Base-by-base conservation (phyloP, 2,329 filamentous ascomycete genomes). In the Gremmenia infestans region DNA sequence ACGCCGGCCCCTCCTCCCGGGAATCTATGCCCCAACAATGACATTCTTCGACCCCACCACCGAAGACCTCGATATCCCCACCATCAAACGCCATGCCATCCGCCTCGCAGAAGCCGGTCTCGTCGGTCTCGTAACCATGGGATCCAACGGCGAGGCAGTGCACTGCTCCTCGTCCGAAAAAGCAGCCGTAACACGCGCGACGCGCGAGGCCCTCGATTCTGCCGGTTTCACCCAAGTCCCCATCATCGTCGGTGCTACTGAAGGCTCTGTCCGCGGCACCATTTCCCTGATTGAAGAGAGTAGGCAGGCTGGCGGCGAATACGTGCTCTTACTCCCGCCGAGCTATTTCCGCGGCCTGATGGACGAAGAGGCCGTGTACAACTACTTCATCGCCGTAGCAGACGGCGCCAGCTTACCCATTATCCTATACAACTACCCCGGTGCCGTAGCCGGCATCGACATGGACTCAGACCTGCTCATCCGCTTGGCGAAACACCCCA, bases 361-460 rank as follows among this genome's bases (percentile, higher is more conserved):
- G 77, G 54, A 78, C 72, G 87, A 89, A 69, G 87, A 92, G 65
- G 81, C 88, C 58, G 78, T 95, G 56, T 81, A 85, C 68, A 81
- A 85, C 71, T 91, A 87, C 64, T 89, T 76, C 72, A 66, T 63
- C 35, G 56, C 62, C 50, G 88, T 96, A 5, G 91, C 91, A 48
- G 87, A 93, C 71, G 78, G 72, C 40, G 89, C 85, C 50, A 86
- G 89, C 5, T 74, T 94, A 8, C 89, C 89, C n/a, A 72, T 96
- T 53, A 81, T 95, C 61, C 76, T 96, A 48, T 96, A 96, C 81
- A 96, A 95, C 78, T 96, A 94, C 76, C 91, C 91, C 0, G 90
- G 89, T 51, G 91, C 89, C 50, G 91, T 94, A 5, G 81, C 89
- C 5, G 91, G 91, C 50, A 88, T 95, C 68, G 91, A 96, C 72